A percentile compares a stretch with the other conserved stretches of the same genome.
phyloP scores from a whole-genome alignment of 768 basidiomycete species.

The Termitomyces sp. region DNA sequence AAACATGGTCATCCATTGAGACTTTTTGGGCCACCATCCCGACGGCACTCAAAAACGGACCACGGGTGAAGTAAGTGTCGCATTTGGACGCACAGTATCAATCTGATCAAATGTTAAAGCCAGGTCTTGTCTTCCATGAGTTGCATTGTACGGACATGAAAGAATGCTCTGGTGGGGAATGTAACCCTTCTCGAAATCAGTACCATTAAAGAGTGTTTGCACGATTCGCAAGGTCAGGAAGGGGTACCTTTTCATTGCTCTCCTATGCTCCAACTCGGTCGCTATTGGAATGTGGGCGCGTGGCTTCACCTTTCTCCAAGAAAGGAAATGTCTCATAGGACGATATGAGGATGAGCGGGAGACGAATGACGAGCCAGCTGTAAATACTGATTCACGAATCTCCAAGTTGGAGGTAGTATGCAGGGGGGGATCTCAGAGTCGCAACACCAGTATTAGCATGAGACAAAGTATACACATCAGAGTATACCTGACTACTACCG shows the following conservation, averaged over 20 bases:
- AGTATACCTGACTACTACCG: neutral
- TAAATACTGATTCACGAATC: conserved; percentile 36
- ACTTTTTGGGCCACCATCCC: no score
- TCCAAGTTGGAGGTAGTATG: conserved; percentile 8
- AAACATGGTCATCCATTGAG: no score
- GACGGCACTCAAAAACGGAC: no score
- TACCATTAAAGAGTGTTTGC: conserved; percentile 44
- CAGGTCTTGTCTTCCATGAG: conserved; percentile 14
- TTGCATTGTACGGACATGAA: conserved; percentile 22
- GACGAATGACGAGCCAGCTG: conserved; percentile 45
- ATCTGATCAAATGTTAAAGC: no score
- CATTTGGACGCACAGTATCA: no score
- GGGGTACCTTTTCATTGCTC: no score
- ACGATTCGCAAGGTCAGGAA: conserved; percentile 45
- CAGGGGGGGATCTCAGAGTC: conserved; percentile 8
- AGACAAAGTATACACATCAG: conserved; percentile 1
- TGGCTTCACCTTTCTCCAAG: conserved; percentile 47
- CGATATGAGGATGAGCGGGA: conserved; percentile 40
- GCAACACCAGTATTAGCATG: neutral
- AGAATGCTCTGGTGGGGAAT: conserved; percentile 43
- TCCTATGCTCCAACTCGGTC: conserved; percentile 37
- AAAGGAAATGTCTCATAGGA: conserved; percentile 31
- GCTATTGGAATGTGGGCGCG: conserved; percentile 42
- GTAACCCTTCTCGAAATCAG: conserved; percentile 48
- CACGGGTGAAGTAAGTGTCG: no score